phyloP scores from a whole-genome alignment of 257 asterid species.

The Solanum chiquidenum region DNA sequence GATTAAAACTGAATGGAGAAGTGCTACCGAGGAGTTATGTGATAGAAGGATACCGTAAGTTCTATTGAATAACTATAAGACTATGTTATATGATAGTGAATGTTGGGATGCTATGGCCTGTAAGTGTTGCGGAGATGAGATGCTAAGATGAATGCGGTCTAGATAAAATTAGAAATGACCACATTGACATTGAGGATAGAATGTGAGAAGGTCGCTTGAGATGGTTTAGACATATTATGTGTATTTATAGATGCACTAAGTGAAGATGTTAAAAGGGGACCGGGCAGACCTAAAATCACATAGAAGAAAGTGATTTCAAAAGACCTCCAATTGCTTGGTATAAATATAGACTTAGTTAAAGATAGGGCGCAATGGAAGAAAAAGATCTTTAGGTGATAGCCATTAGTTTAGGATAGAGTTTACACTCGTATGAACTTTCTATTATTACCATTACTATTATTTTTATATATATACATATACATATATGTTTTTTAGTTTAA shows the following conservation, averaged over 20 bases:
- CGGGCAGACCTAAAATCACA: neutral
- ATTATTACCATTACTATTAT: neutral
- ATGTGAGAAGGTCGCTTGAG: neutral
- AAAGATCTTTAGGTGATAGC: neutral
- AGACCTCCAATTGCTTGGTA: neutral
- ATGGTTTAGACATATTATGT: neutral
- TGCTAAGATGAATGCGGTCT: neutral
- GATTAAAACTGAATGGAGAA: neutral
- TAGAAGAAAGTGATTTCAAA: neutral
- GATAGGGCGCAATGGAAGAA: neutral
- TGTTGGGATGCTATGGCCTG: neutral
- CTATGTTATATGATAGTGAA: neutral
- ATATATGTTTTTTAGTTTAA: neutral
- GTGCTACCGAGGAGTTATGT: neutral
- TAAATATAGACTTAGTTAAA: neutral
- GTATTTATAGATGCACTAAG: neutral
- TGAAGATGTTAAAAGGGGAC: neutral
- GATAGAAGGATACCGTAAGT: neutral
- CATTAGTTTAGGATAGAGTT: neutral
- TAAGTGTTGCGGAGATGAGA: neutral
- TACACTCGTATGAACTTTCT: neutral
- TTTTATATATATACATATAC: neutral
- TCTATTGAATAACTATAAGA: neutral
- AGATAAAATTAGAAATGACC: neutral
- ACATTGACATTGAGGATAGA: neutral